Conservation (phyloP, 2,329 filamentous ascomycete genomes). For the Cladosporium sp. region DNA sequence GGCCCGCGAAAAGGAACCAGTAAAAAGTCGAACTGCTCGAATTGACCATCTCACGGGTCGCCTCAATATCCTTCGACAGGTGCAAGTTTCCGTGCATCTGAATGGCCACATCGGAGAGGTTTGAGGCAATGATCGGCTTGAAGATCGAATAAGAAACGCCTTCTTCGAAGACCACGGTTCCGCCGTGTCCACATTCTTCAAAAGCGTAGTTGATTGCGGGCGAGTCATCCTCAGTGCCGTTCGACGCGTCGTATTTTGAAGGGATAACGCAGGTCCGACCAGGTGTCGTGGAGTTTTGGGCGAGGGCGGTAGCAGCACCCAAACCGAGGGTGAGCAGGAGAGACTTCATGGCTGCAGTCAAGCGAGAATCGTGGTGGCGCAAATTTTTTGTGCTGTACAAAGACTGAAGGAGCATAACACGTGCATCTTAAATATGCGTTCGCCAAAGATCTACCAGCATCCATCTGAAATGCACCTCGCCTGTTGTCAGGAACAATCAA, state of each 20-base stretch:
- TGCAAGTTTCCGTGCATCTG: slow-evolving; percentile 42
- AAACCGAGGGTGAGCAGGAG: slow-evolving; percentile 1
- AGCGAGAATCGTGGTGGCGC: too few species aligned
- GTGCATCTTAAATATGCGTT: too few species aligned
- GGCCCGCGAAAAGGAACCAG: slow-evolving; percentile 38
- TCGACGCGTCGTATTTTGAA: slow-evolving; percentile 28
- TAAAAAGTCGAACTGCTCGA: slow-evolving; percentile 31
- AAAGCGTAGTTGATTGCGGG: slow-evolving; percentile 37
- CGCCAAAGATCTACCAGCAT: too few species aligned
- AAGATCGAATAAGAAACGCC: slow-evolving; percentile 43
- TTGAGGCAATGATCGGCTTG: slow-evolving; percentile 36
- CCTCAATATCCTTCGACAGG: slow-evolving; percentile 38
- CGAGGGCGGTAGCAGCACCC: not conserved
- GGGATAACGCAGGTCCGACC: slow-evolving; percentile 17
- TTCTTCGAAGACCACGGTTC: slow-evolving; percentile 36
- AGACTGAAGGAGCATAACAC: too few species aligned
- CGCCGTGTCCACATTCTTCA: slow-evolving; percentile 32
- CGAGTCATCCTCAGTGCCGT: slow-evolving; percentile 38
- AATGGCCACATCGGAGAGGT: slow-evolving; percentile 42
- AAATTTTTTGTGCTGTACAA: too few species aligned
- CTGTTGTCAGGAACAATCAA: too few species aligned
- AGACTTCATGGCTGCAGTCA: not conserved
- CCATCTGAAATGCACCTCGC: too few species aligned
- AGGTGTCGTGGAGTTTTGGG: slow-evolving; percentile 1
- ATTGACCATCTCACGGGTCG: slow-evolving; percentile 29